Evolutionary conservation across 495 filamentous ascomycete species (phyloP), one percentile per base, ranked within the genome.

Genomic region (Talaromyces nanjingensis): DNA sequence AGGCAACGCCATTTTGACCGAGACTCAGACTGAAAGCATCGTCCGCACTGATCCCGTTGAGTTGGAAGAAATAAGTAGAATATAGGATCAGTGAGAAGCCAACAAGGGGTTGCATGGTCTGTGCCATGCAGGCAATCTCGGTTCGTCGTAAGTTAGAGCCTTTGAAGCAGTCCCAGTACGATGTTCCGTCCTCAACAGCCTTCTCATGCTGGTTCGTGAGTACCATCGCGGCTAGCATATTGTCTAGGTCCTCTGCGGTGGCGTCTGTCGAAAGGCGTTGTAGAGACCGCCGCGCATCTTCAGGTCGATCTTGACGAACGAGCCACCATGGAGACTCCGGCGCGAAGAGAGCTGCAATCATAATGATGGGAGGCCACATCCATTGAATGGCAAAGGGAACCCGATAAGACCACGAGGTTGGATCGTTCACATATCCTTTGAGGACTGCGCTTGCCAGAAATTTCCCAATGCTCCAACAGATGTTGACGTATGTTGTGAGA

Each of bases 151-250:
- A 71, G 62, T 81, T 71, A 45, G 64, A 65, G 9, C 73, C 74
- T 27, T 67, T 66, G 65, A 80, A 80, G 56, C 75, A 76, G 39
- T 80, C 77, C 42, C 49, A 54, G 42, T 78, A 82, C 8, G 68
- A 71, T 14, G 65, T 68, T 8, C 76, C 74, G 6, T 59, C 61
- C 31, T 63, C 63, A 7, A 73, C 64, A 8, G 70, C 47, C 9
- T 60, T 55, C 57, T 82, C 79, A 4, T 78, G 53, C 12, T 66
- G 65, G 63, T 75, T 68, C 0, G 78, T 82, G 27, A 78, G 69
- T 2, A 72, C 63, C 65, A 82, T 88, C 86, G 88, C 87, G 53
- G 85, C 83, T 20, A 90, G 72, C 2, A 83, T 87, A 9, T 66
- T 34, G 20, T 8, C 11, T 7, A 33, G 61, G 12, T 69, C 62